Percentiles rank a stretch among this genome's conserved stretches.
These are phyloP conservation scores for Recurvomyces mirabilis DNA, from an alignment of 495 filamentous ascomycete genomes.

Conservation along the genomic window DNA sequence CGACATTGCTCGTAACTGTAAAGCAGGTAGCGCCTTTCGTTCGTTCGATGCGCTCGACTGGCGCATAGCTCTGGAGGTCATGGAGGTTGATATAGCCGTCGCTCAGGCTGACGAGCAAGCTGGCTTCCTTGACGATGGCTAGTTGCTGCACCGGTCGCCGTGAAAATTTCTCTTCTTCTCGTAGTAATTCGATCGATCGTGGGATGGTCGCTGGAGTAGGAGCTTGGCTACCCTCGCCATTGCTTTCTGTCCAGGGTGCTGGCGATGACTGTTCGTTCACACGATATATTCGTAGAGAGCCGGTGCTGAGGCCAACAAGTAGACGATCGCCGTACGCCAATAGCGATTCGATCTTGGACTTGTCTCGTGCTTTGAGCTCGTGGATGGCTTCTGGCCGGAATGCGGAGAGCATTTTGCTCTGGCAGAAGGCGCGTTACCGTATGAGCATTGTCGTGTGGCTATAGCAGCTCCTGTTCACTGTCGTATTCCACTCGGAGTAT, in stretches of 20 bases:
- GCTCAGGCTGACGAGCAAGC: conserved; percentile 76
- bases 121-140: conserved; percentile 87
- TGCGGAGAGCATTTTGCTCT: conserved; percentile 74
- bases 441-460: too few relatives aligned
- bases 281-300: conserved; percentile 80
- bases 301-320: conserved; percentile 81
- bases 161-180: conserved; percentile 90
- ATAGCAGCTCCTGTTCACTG: too few relatives aligned
- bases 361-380: conserved; percentile 90
- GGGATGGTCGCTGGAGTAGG: conserved; percentile 30
- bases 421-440: not conserved
- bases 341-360: conserved; percentile 88
- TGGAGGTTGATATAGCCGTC: conserved; percentile 80
- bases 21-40: conserved; percentile 84
- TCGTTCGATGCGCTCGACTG: conserved; percentile 65
- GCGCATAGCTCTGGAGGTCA: conserved; percentile 71
- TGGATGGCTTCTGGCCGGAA: conserved; percentile 92
- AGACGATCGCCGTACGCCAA: conserved; percentile 86
- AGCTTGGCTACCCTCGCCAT: conserved; percentile 28
- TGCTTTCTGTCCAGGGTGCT: conserved; percentile 9
- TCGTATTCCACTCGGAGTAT: not conserved
- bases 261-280: conserved; percentile 54
- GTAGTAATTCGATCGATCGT: conserved; percentile 70
- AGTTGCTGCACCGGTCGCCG: conserved; percentile 80
- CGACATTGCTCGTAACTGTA: conserved; percentile 87